A percentile compares a stretch with the other conserved stretches of the same genome.
phyloP scores from a whole-genome alignment of 2,329 filamentous ascomycete genomes.

The Hymenoscyphus fraxineus region DNA sequence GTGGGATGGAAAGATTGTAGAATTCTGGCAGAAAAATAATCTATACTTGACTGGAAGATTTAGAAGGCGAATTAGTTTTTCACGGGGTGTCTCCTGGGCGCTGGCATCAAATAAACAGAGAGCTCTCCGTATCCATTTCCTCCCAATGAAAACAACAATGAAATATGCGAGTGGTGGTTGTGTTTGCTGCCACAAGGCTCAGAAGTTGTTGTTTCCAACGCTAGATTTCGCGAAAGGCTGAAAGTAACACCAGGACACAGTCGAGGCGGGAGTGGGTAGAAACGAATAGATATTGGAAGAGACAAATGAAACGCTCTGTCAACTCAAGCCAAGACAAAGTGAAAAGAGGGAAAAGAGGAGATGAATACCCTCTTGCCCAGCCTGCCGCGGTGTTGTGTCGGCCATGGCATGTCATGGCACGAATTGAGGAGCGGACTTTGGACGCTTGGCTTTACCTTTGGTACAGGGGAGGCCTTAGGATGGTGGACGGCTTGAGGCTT shows the following conservation, averaged over 20 bases:
- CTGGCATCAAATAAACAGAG: background rate
- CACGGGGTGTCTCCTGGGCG: background rate
- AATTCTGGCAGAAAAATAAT: background rate
- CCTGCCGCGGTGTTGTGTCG: background rate
- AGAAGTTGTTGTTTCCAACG: background rate
- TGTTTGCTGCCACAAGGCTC: background rate
- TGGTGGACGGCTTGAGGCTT: background rate
- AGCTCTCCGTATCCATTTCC: background rate
- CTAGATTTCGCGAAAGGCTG: background rate
- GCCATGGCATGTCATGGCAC: slow-evolving; percentile 1
- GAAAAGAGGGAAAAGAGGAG: slow-evolving; percentile 3
- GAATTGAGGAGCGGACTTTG: background rate
- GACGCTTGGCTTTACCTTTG: background rate
- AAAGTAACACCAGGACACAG: background rate
- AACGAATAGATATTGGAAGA: background rate
- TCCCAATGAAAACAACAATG: background rate
- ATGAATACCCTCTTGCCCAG: background rate
- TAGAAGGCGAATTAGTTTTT: background rate
- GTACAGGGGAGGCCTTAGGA: background rate
- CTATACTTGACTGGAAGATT: background rate
- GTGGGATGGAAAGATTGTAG: background rate
- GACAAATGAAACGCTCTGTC: background rate
- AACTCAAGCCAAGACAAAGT: background rate
- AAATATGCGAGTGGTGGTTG: background rate
- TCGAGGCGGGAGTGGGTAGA: slow-evolving; percentile 1